Evolutionary conservation across 306 rosid species (phyloP).

Genomic region (Acmispon strigosus): DNA sequence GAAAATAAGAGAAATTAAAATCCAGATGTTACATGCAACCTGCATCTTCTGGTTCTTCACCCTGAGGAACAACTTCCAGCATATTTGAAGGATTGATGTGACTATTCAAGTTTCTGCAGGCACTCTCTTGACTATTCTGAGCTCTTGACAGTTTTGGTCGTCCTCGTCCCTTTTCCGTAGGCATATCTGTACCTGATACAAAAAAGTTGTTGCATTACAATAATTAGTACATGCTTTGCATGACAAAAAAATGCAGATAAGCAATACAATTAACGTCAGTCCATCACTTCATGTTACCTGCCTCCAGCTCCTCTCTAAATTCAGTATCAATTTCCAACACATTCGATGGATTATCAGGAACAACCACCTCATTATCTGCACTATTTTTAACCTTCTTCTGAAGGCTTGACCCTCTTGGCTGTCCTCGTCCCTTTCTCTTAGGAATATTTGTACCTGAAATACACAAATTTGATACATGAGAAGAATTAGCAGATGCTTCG

Average conservation of each 20-base stretch:
- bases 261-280: not conserved
- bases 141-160: not conserved
- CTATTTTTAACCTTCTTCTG: slow-evolving; percentile 6
- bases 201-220: not conserved
- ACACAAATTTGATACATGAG: no score
- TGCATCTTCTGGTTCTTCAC: slow-evolving; percentile 5
- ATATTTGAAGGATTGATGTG: not conserved
- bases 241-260: not conserved
- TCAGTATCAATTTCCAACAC: not conserved
- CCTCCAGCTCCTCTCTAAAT: slow-evolving; percentile 9
- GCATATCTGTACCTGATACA: slow-evolving; percentile 4
- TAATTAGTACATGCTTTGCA: not conserved
- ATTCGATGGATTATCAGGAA: not conserved
- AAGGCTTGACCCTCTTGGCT: not conserved
- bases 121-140: not conserved
- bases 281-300: slow-evolving; percentile 3
- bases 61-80: not conserved
- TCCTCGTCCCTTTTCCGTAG: slow-evolving; percentile 17
- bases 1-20: not conserved
- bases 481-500: no score
- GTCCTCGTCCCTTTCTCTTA: slow-evolving; percentile 23
- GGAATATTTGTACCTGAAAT: slow-evolving; percentile 5
- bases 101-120: not conserved
- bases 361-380: not conserved
- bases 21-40: not conserved